Conservation (phyloP, 352 stramenopile genomes). For the Pythium dissotocum region DNA sequence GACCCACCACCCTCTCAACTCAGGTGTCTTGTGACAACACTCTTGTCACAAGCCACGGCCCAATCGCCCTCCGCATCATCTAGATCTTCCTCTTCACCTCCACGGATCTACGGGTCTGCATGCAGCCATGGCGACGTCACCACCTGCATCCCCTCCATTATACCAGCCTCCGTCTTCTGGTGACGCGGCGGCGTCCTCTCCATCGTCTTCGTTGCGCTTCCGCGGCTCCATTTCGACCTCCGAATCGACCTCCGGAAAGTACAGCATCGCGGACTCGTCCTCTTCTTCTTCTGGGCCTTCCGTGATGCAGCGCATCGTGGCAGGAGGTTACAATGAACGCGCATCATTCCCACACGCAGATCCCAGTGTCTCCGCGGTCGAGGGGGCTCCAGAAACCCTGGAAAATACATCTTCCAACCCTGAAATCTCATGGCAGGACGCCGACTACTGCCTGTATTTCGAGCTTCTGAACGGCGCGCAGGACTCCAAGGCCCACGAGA, state of each 20-base stretch:
- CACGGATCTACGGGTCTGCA: background rate
- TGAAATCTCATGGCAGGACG: conserved; percentile 21
- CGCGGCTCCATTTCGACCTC: background rate
- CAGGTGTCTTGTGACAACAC: background rate
- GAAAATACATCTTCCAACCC: background rate
- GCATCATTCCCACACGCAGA: background rate
- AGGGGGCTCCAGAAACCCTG: background rate
- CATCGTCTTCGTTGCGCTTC: conserved; percentile 10
- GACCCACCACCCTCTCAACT: background rate
- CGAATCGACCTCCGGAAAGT: background rate
- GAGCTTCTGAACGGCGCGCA: conserved; percentile 15
- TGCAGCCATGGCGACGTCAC: background rate
- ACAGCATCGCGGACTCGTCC: background rate
- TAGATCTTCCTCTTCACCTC: background rate
- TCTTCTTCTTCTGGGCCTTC: background rate
- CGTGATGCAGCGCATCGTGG: conserved; percentile 9
- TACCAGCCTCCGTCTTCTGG: background rate
- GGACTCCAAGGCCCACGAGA: conserved; percentile 28
- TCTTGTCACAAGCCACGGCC: background rate
- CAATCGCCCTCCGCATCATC: background rate
- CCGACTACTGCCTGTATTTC: conserved; percentile 32
- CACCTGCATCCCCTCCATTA: background rate
- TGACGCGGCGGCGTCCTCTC: background rate
- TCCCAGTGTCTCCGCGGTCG: background rate
- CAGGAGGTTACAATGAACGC: background rate